Base-by-base conservation (phyloP, 2,329 filamentous ascomycete species). In the Hypoxylon rubiginosum region DNA sequence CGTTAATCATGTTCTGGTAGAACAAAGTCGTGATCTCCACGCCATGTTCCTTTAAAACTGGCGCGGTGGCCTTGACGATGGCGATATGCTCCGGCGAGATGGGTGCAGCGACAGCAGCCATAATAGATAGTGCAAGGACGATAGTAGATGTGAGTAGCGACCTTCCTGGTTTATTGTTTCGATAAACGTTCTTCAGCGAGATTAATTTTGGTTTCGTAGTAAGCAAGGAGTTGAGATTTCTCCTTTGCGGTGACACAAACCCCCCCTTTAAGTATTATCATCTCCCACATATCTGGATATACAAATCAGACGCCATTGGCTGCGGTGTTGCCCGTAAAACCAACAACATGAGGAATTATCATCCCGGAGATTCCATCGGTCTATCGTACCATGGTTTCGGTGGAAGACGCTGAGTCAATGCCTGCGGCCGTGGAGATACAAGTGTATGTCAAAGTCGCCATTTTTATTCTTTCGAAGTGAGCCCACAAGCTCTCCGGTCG, bases 51-150 rank as follows among this genome's bases (percentile, higher is more conserved):
- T 88, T 85, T 7, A 94, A 84, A 17, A 93, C 85, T 1, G 92
- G 92, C 41, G 89, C 91, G 1, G 92, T 95, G 39, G 92, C 84
- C 79, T 93, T 94, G 82, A 96, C 90, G 71, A 91, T 89, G 66
- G 85, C 80, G 68, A 90, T 84, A 81, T 95, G 92, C 39, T 85
- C 81, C 26, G 85, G 80, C 10, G 90, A 89, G 63, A 93, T 81
- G 41, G 74, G 71, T n/a, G 72, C 62, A 62, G 85, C 75, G 81
- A 83, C 83, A 60, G 85, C 83, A 61, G 85, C 75, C 82, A 83
- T 84, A 19, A 7, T 13, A 48, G 36, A 9, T 55, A 34, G 36
- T 26, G 17, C 21, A n/a, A 43, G 10, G 52, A 19, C 45, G 34
- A 36, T 34, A 32, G 13, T n/a, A 51, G 32, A 2, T 54, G 28